phyloP scores from a whole-genome alignment of 257 asterid species.

The Schizonepeta tenuifolia region DNA sequence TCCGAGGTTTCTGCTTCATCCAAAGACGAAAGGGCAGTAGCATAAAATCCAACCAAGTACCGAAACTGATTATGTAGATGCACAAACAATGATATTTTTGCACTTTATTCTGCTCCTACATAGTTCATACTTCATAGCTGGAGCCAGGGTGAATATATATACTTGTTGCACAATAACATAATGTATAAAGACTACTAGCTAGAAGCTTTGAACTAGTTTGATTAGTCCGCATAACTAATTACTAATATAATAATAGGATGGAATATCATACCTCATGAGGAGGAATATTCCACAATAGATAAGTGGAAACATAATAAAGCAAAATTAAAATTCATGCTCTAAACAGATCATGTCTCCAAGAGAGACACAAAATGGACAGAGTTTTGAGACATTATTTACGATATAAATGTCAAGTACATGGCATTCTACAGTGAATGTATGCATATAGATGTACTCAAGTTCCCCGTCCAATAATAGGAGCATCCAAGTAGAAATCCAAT shows the following conservation, averaged over 20 bases:
- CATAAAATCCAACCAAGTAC: neutral
- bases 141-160: no score
- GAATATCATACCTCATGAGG: neutral
- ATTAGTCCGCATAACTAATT: neutral
- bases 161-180: slow-evolving; percentile 21
- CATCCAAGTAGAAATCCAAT: slow-evolving; percentile 75
- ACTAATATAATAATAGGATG: neutral
- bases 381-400: no score
- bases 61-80: neutral
- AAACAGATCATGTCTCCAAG: neutral
- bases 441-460: slow-evolving; percentile 57
- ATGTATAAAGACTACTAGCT: neutral
- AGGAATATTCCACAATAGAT: neutral
- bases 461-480: slow-evolving; percentile 87
- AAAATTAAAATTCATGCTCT: neutral
- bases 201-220: neutral
- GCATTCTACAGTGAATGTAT: no score
- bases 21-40: neutral
- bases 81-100: neutral
- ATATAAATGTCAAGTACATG: no score
- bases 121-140: neutral
- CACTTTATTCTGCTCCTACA: slow-evolving; percentile 28
- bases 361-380: no score
- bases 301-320: neutral
- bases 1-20: neutral